Conservation (phyloP, 2,329 filamentous ascomycete species). For the Pseudomassariella vexata region DNA sequence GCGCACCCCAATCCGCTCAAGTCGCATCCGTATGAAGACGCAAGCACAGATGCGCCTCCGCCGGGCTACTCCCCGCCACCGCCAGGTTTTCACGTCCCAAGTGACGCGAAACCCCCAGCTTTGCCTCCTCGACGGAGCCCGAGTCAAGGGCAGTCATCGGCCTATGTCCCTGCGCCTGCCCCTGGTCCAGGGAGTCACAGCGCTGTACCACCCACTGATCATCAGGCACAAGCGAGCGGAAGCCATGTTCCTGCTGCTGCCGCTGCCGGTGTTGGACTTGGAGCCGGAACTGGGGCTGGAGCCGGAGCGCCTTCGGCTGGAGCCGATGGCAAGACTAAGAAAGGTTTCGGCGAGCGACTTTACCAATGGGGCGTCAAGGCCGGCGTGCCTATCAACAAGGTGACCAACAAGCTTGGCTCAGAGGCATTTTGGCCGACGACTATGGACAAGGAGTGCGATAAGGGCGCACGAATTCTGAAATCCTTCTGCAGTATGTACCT, state of each 20-base stretch:
- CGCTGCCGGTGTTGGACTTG: not conserved
- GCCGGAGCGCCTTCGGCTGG: conserved; percentile 6
- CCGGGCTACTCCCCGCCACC: conserved; percentile 3
- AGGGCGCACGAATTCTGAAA: conserved; percentile 76
- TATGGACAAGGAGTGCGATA: conserved; percentile 85
- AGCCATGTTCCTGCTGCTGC: not conserved
- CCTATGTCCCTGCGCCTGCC: no score
- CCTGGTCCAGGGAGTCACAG: not conserved
- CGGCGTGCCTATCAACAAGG: conserved; percentile 70
- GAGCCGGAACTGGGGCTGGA: no score
- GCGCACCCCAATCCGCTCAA: conserved; percentile 8
- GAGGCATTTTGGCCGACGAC: conserved; percentile 85
- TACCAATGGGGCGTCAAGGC: conserved; percentile 35
- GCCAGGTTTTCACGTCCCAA: conserved; percentile 2
- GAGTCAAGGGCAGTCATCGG: no score
- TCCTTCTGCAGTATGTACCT: conserved; percentile 72
- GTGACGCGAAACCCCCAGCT: conserved; percentile 7
- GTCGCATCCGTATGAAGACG: conserved; percentile 7
- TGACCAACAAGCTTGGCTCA: conserved; percentile 75
- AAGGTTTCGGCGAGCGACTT: conserved; percentile 15
- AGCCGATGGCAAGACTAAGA: conserved; percentile 13
- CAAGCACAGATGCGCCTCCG: conserved; percentile 1
- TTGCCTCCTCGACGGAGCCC: conserved; percentile 6
- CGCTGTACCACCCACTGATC: not conserved
- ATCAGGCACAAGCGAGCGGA: not conserved